These are phyloP conservation scores for Pichia ethanolica DNA, from an alignment of 805 yeast genomes.

Conservation along the genomic window DNA sequence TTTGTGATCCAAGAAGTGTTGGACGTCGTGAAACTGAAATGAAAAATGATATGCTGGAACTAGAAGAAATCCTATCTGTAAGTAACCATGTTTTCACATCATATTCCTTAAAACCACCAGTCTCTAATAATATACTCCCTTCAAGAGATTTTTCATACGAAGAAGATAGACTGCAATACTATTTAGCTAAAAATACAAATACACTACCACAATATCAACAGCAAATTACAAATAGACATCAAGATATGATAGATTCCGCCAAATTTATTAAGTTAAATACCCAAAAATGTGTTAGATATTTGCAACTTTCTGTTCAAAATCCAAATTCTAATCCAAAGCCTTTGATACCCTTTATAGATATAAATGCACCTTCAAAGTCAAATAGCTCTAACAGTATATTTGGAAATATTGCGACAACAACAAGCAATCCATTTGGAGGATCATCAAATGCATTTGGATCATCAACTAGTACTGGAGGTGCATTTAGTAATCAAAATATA, in stretches of 20 bases:
- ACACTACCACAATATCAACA: conserved; percentile 32
- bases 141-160: conserved; percentile 50
- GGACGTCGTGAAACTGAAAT: conserved; percentile 13
- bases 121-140: conserved; percentile 39
- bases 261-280: conserved; percentile 32
- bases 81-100: conserved; percentile 33
- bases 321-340: conserved; percentile 18
- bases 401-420: not conserved
- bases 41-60: conserved; percentile 21
- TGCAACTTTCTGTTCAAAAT: conserved; percentile 39
- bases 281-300: conserved; percentile 47
- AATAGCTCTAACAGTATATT: not conserved
- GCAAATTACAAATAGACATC: conserved; percentile 33
- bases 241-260: conserved; percentile 41
- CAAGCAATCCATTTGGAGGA: conserved; percentile 11
- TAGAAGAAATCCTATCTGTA: conserved; percentile 2
- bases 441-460: not conserved
- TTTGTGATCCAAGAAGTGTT: conserved; percentile 3
- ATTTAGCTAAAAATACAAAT: conserved; percentile 34
- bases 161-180: conserved; percentile 41
- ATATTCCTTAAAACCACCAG: conserved; percentile 43
- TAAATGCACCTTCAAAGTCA: not conserved
- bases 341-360: conserved; percentile 19
- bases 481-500: conserved; percentile 4
- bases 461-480: not conserved